Conservation (phyloP, 495 filamentous ascomycete genomes). For the Halenospora varia region DNA sequence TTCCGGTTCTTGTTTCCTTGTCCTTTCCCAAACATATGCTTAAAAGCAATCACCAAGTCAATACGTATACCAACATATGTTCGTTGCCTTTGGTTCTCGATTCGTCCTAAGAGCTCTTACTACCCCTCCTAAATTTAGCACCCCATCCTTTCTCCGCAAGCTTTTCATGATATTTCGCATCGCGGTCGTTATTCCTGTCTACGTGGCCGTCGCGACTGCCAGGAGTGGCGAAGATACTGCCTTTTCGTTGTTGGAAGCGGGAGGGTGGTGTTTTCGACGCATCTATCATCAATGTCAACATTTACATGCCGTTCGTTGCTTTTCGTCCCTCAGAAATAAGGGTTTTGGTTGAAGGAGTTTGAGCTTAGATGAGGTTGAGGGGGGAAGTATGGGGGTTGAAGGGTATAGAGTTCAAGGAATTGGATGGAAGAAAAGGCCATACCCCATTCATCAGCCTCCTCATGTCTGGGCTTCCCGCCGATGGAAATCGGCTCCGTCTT, state of each 20-base stretch:
- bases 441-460: not conserved
- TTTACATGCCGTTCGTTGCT: no score
- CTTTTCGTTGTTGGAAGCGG: conserved; percentile 60
- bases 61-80: no score
- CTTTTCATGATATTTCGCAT: conserved; percentile 35
- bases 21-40: no score
- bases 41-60: no score
- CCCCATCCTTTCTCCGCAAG: conserved; percentile 36
- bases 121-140: conserved; percentile 3
- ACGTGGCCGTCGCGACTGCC: conserved; percentile 53
- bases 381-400: no score
- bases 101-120: no score
- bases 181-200: conserved; percentile 39
- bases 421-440: no score
- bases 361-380: not conserved
- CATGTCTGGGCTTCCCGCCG: not conserved
- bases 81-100: no score
- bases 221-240: conserved; percentile 58
- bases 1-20: no score
- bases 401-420: no score
- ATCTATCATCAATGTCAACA: conserved; percentile 33
- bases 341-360: not conserved
- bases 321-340: not conserved
- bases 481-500: not conserved
- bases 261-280: conserved; percentile 57